phyloP scores from a whole-genome alignment of 768 basidiomycete genomes.

The Serendipita sp. region DNA sequence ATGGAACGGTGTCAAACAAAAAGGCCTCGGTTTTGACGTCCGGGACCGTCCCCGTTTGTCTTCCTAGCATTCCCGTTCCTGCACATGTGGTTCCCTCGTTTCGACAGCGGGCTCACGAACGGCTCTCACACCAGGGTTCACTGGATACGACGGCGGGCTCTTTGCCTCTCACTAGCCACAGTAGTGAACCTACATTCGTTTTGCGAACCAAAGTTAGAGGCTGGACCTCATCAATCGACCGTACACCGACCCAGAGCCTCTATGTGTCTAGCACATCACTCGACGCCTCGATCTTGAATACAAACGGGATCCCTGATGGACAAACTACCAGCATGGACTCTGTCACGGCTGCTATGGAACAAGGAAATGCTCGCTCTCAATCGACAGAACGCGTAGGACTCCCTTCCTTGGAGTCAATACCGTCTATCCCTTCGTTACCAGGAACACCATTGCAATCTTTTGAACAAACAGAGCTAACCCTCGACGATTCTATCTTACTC shows the following conservation, averaged over 20 bases:
- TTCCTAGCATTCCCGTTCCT: neutral
- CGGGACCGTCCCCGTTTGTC: neutral
- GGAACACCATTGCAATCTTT: neutral
- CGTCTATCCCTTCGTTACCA: neutral
- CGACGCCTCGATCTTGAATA: neutral
- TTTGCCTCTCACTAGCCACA: neutral
- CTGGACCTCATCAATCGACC: neutral
- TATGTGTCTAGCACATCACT: neutral
- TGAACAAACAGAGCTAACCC: neutral
- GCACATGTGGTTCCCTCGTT: neutral
- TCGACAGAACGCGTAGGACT: neutral
- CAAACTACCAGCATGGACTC: neutral
- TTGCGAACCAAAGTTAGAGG: neutral
- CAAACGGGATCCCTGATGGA: neutral
- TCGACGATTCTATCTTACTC: too few relatives aligned
- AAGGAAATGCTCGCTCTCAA: neutral
- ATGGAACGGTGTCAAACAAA: too few relatives aligned
- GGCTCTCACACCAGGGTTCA: neutral
- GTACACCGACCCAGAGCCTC: neutral
- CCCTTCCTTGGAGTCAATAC: neutral
- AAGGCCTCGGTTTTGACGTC: neutral
- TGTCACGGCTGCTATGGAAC: neutral
- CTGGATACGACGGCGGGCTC: neutral
- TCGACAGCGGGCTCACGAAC: too few relatives aligned
- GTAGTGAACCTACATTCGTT: neutral